Conservation (phyloP, 2,329 filamentous ascomycete genomes). For the Diplodia scrobiculata region DNA sequence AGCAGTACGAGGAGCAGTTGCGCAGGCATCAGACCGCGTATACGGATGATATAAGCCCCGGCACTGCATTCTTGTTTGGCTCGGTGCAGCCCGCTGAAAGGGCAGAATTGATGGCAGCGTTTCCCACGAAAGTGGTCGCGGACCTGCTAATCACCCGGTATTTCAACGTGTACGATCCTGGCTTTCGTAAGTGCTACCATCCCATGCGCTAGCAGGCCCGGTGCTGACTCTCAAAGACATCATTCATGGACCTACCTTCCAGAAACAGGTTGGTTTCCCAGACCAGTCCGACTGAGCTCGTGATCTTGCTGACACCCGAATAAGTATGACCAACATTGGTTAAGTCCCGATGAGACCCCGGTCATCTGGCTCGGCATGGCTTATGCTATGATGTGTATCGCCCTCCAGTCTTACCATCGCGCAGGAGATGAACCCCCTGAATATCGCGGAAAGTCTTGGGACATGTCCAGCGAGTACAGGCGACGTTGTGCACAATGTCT, state of each 20-base stretch:
- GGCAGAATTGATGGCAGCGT: constrained; percentile 73
- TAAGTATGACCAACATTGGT: constrained; percentile 68
- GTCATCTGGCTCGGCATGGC: constrained; percentile 78
- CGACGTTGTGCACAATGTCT: constrained; percentile 76
- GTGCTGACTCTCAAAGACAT: constrained; percentile 55
- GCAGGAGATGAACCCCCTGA: constrained; percentile 78
- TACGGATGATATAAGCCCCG: constrained; percentile 57
- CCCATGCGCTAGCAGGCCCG: no score
- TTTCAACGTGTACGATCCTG: constrained; percentile 77
- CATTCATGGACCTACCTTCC: background rate
- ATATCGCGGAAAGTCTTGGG: constrained; percentile 66
- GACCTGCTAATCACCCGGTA: constrained; percentile 84
- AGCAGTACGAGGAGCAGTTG: constrained; percentile 81
- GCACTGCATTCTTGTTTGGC: constrained; percentile 78
- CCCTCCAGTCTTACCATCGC: constrained; percentile 76
- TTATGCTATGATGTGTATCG: constrained; percentile 74
- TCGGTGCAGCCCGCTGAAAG: constrained; percentile 69
- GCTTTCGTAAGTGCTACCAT: constrained; percentile 49
- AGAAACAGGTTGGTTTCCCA: constrained; percentile 32
- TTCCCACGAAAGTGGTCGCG: constrained; percentile 81
- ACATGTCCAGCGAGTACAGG: constrained; percentile 60
- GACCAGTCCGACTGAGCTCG: background rate
- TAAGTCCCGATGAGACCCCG: constrained; percentile 69
- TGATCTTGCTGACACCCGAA: background rate
- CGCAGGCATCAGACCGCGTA: constrained; percentile 73